Base-by-base conservation (phyloP, 495 filamentous ascomycete genomes). In the Aspergillus carlsbadensis region DNA sequence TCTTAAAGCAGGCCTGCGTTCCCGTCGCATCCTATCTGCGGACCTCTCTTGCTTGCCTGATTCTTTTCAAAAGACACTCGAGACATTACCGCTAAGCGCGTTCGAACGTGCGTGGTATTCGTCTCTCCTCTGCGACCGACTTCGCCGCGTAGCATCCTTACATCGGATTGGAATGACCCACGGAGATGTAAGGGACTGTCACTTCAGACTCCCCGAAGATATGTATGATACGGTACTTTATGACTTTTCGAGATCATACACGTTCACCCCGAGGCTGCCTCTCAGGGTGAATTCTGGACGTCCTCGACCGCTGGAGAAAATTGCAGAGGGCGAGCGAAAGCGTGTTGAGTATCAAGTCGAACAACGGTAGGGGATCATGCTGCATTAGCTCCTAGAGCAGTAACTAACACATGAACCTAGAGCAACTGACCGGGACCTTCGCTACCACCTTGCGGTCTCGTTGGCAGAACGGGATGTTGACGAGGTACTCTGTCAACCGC, bases 201-300 rank as follows among this genome's bases (percentile, higher is more conserved):
- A 60, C 46, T 65, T 65, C 47, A 58, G 58, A 42, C 51, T 65
- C 21, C 58, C 58, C 5, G 41, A 44, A 44, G 58, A 65, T n/a
- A 42, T 59, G 26, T 58, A 65, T 39, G 62, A 65, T 37, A 65
- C 52, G 11, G 62, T 65, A 45, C 52, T 65, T 17, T 65, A 59
- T 49, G 62, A 65, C 37, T 65, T 61, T 39, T 65, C 56, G 1
- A 51, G 34, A 36, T 51, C 58, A 17, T 65, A 65, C 35, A 65
- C 58, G 11, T 61, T 65, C 45, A 57, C 59, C 35, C 24, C 39
- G 2, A 54, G 50, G 22, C 20, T 6, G 42, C 59, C 53, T 47
- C 54, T 57, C 31, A 34, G 40, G 48, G 33, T 60, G 11, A 52
- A 52, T 56, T 10, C 17, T 14, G 37, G 52, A 10, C 49, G 31